phyloP scores from a whole-genome alignment of 2,329 filamentous ascomycete species.

The Colletotrichum brevisporum region DNA sequence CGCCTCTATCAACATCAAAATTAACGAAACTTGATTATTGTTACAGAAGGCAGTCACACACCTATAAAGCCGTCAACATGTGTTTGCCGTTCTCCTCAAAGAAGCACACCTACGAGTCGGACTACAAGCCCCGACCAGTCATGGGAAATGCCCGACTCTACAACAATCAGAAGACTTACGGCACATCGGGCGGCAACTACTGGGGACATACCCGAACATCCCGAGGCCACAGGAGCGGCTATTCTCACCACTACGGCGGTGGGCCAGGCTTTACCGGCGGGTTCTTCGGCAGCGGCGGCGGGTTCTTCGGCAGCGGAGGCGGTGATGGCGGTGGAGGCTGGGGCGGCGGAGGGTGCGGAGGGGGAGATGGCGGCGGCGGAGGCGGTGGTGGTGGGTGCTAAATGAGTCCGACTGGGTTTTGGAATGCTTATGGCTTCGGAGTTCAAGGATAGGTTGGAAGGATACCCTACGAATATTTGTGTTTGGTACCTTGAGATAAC shows the following conservation, averaged over 20 bases:
- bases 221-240: neutral
- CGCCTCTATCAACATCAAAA: too few relatives aligned
- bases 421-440: neutral
- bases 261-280: neutral
- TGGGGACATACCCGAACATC: neutral
- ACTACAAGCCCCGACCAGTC: slow-evolving; percentile 11
- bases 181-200: neutral
- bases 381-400: slow-evolving; percentile 4
- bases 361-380: neutral
- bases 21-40: neutral
- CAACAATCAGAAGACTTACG: neutral
- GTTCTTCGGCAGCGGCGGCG: neutral
- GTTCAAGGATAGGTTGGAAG: neutral
- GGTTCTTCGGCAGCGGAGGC: neutral
- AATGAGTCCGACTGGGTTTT: neutral
- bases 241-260: neutral
- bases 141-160: neutral
- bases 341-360: neutral
- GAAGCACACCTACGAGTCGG: neutral
- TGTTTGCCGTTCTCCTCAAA: slow-evolving; percentile 24
- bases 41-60: neutral
- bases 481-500: neutral
- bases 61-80: neutral
- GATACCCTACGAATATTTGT: neutral
- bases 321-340: neutral